phyloP scores from a whole-genome alignment of 208 protist genomes.

The Porcisia deanei region DNA sequence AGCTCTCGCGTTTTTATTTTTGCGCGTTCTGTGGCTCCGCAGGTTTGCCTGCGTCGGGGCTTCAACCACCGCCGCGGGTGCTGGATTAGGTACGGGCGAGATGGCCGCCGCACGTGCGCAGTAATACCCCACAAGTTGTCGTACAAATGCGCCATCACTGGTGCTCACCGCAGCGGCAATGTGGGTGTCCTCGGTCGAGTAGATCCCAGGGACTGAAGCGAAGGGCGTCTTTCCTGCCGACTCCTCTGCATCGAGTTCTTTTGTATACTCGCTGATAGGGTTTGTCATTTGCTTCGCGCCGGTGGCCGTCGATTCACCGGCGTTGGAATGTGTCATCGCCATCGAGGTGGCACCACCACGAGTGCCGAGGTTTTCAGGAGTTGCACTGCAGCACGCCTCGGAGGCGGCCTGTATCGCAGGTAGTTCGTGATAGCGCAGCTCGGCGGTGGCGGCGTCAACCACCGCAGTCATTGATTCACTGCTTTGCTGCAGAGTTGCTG shows the following conservation, averaged over 20 bases:
- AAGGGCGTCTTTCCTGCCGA: not conserved
- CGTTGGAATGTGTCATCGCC: not conserved
- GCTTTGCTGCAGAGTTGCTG: not conserved
- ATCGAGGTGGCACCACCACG: not conserved
- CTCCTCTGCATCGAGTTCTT: not conserved
- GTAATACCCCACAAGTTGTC: constrained; percentile 59
- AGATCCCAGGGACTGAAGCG: constrained; percentile 7
- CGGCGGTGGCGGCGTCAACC: not conserved
- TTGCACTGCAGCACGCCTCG: constrained; percentile 1
- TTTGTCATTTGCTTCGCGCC: constrained; percentile 4
- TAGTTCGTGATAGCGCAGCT: constrained; percentile 26
- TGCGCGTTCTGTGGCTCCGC: not conserved
- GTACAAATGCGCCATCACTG: constrained; percentile 48
- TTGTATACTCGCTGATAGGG: constrained; percentile 20
- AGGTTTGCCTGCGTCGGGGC: constrained; percentile 7
- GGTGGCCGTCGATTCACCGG: not conserved
- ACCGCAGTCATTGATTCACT: not conserved
- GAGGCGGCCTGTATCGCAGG: constrained; percentile 22
- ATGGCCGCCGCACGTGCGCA: constrained; percentile 11
- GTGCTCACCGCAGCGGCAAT: constrained; percentile 48
- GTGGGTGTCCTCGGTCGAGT: constrained; percentile 20
- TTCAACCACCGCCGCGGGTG: not conserved
- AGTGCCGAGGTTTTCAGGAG: not conserved
- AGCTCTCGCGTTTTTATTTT: not conserved
- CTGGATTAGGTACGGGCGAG: not conserved